Evolutionary conservation across 164 flowering plant genomes (phyloP).

Genomic region (Kalanchoe fedtschenkoi): DNA sequence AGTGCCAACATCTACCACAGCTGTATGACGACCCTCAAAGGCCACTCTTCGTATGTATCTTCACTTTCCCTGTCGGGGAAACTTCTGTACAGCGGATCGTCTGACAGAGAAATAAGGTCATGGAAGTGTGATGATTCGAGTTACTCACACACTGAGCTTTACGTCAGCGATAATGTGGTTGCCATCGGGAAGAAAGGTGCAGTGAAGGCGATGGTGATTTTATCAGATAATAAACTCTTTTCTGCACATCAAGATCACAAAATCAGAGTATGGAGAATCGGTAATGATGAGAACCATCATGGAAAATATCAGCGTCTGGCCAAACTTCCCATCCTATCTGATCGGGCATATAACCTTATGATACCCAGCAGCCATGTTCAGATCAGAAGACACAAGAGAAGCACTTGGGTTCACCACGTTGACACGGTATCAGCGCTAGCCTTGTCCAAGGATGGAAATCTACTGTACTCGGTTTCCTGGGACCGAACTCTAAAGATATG

Average conservation of each 20-base stretch:
- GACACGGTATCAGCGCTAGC: conserved; percentile 77
- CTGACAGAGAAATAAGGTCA: conserved; percentile 29
- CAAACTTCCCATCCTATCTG: conserved; percentile 66
- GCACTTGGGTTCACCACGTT: conserved; percentile 79
- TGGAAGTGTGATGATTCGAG: conserved; percentile 19
- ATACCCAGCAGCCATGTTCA: conserved; percentile 55
- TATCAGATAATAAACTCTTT: conserved; percentile 38
- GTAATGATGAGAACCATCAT: conserved; percentile 11
- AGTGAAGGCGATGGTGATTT: conserved; percentile 52
- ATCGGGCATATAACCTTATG: conserved; percentile 38
- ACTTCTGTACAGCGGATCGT: conserved; percentile 36
- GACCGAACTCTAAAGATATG: conserved; percentile 77
- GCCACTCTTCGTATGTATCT: conserved; percentile 38
- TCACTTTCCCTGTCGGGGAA: conserved; percentile 31
- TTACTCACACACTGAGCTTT: no score
- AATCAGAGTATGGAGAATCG: conserved; percentile 67
- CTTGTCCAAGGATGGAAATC: conserved; percentile 39
- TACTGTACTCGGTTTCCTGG: conserved; percentile 88
- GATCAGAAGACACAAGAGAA: conserved; percentile 58
- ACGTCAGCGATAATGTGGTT: no score
- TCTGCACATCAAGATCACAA: conserved; percentile 83
- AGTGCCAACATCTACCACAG: conserved; percentile 13
- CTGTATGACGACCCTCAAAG: conserved; percentile 35
- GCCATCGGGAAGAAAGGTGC: no score
- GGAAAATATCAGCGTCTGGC: conserved; percentile 35